These are phyloP conservation scores for Saccharomycopsis phalli DNA, from an alignment of 1,139 yeast species.

Conservation along the genomic window DNA sequence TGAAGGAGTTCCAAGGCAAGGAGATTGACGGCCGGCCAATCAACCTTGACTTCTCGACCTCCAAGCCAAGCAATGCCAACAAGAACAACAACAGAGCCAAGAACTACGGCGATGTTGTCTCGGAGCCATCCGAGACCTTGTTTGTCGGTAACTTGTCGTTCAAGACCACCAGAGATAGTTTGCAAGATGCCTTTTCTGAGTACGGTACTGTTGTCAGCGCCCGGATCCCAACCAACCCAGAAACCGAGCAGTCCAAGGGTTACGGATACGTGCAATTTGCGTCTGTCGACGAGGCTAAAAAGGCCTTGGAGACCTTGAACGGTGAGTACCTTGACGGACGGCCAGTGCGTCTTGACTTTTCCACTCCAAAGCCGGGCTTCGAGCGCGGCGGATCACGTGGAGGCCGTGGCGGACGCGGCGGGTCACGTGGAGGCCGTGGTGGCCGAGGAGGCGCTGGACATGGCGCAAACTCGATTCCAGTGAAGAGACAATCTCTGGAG, in stretches of 20 bases:
- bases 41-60: constrained; percentile 84
- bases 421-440: constrained; percentile 25
- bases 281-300: constrained; percentile 80
- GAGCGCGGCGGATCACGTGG: constrained; percentile 33
- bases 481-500: constrained; percentile 39
- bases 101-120: constrained; percentile 81
- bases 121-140: constrained; percentile 89
- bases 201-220: constrained; percentile 79
- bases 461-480: constrained; percentile 50
- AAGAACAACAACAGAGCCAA: constrained; percentile 66
- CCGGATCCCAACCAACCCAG: constrained; percentile 96
- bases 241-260: constrained; percentile 97
- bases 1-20: constrained; percentile 76
- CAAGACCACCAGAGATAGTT: constrained; percentile 71
- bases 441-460: constrained; percentile 38
- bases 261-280: constrained; percentile 95
- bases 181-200: constrained; percentile 64
- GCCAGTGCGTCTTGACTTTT: constrained; percentile 89
- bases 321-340: constrained; percentile 89
- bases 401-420: constrained; percentile 21
- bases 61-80: constrained; percentile 56
- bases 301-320: constrained; percentile 78
- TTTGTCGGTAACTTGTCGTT: constrained; percentile 94
- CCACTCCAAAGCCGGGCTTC: constrained; percentile 62
- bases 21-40: constrained; percentile 97